phyloP scores from a whole-genome alignment of 2,329 filamentous ascomycete species.

The Keithomyces neogunnii region DNA sequence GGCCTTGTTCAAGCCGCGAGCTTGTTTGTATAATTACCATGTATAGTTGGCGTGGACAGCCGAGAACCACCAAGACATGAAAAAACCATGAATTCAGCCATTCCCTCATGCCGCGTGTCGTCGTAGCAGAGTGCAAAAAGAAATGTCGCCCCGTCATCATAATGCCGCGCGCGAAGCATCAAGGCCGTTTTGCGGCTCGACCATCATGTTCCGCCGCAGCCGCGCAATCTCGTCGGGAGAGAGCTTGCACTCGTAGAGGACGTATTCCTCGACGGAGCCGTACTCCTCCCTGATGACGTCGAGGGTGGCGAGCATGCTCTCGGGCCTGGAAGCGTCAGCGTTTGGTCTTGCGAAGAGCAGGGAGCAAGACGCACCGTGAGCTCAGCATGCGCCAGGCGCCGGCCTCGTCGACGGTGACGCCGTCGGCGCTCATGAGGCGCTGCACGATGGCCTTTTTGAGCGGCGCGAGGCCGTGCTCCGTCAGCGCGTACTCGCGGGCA shows the following conservation, averaged over 20 bases:
- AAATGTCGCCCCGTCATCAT: not conserved
- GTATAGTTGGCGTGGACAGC: not conserved
- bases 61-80: too few species aligned
- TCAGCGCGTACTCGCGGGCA: constrained; percentile 62
- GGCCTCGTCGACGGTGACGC: constrained; percentile 35
- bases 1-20: not conserved
- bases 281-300: constrained; percentile 49
- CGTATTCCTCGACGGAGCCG: constrained; percentile 56
- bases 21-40: constrained; percentile 6
- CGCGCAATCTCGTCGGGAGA: constrained; percentile 43
- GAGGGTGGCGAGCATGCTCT: constrained; percentile 40
- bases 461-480: constrained; percentile 49
- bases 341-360: not conserved
- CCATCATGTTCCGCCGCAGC: constrained; percentile 41
- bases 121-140: too few species aligned
- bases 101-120: too few species aligned
- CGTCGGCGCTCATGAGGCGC: constrained; percentile 40
- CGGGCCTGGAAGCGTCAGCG: constrained; percentile 24
- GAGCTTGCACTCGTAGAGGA: constrained; percentile 50
- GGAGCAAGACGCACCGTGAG: constrained; percentile 26
- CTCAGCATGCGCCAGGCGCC: constrained; percentile 38
- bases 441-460: constrained; percentile 43
- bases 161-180: not conserved
- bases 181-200: constrained; percentile 14
- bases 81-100: too few species aligned